Base-by-base conservation (phyloP, 163 green algal genomes). In the Chlamydomonas reinhardtii region DNA sequence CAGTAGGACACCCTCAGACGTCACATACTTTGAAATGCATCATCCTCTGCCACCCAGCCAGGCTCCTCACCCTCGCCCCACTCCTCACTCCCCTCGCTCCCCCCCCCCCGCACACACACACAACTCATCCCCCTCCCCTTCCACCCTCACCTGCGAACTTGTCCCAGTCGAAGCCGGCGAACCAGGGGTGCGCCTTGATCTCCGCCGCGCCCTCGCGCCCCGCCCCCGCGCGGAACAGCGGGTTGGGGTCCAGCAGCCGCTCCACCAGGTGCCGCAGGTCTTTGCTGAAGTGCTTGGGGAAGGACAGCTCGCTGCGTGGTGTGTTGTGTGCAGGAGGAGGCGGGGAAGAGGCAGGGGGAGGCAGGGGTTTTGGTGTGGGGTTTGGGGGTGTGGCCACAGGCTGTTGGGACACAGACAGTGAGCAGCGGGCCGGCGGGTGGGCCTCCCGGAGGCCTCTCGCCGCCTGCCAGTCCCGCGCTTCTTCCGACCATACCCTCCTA, bases 161-260 rank as follows among this genome's bases (percentile, higher is more conserved):
- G 0, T 92, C 83, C 95, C 96, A 99, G 91, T 99, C 94, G 89
- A 99, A 98, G 66, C 91, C 93, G 2, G 81, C 73, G 87, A 99
- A 99, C 96, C 96, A 99, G 75, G 95, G 92, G 92, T 99, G 97
- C 19, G 75, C 73, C 90, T 98, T 98, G 77, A 99, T 92, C 85
- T 98, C 96, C 0, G 86, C 86, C 0, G 93, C 93, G 12, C 96
- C 96, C 19, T 87, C 91, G 62, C 93, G 87, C 24, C 94, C 87
- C 24, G 86, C 91, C 27, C 96, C 96, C n/a, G 98, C 88, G 6
- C 96, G 90, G 85, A 95, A 94, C 0, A 84, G 77, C 61, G 95
- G 94, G 76, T 94, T 95, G 34, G 92, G 93, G 73, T 96, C 89
- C 68, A 99, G 93, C 71, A 99, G 90, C 35, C 92, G 76, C 35